phyloP scores from a whole-genome alignment of 1,139 yeast genomes.

The Blastobotrys malaysiensis region DNA sequence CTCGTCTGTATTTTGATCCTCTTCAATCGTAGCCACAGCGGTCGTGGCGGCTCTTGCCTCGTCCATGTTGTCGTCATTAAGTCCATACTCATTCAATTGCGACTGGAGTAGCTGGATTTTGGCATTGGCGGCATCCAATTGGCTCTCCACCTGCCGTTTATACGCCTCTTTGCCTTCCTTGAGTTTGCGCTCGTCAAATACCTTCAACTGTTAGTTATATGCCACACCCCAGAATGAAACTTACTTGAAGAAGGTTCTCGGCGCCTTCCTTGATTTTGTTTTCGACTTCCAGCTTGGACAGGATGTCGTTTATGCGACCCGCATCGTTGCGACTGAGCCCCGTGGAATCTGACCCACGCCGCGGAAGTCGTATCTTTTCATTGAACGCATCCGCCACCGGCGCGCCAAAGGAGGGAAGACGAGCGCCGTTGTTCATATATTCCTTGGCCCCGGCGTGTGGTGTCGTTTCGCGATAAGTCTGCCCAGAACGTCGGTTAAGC shows the following conservation, averaged over 20 bases:
- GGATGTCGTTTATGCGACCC: conserved; percentile 28
- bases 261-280: conserved; percentile 39
- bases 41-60: neutral
- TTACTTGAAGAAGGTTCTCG: conserved; percentile 36
- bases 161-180: conserved; percentile 27
- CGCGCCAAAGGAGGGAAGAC: neutral
- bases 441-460: neutral
- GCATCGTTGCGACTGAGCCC: conserved; percentile 6
- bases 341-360: conserved; percentile 7
- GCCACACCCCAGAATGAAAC: neutral
- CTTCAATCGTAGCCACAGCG: neutral
- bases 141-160: conserved; percentile 33
- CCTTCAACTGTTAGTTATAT: conserved; percentile 9
- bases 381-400: neutral
- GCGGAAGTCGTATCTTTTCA: neutral
- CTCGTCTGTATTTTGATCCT: neutral
- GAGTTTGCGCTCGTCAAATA: conserved; percentile 23
- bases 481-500: neutral
- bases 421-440: neutral
- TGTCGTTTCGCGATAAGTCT: neutral
- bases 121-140: conserved; percentile 36
- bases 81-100: conserved; percentile 31
- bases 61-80: conserved; percentile 1
- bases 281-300: conserved; percentile 36
- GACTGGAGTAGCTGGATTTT: conserved; percentile 31